phyloP scores from a whole-genome alignment of 129 eudicot species.

The Tagetes patula region DNA sequence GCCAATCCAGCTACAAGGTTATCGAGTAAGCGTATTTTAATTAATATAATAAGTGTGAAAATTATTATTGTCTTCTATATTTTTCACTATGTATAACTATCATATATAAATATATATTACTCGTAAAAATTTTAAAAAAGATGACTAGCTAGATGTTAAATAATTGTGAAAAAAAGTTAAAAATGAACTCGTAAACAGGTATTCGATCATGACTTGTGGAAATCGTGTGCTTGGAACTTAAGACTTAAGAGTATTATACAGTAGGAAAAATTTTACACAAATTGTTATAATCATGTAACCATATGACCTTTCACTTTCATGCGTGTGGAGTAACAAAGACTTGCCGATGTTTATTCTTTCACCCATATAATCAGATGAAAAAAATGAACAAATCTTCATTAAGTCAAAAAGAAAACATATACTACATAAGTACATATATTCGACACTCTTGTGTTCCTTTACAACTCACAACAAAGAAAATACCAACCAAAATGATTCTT shows the following conservation, averaged over 20 bases:
- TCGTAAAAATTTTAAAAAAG: too few species aligned
- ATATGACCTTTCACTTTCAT: neutral
- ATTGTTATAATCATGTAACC: neutral
- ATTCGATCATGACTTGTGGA: too few species aligned
- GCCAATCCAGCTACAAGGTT: too few species aligned
- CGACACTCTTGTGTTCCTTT: conserved; percentile 12
- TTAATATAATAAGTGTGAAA: too few species aligned
- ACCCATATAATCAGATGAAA: neutral
- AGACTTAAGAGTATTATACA: neutral
- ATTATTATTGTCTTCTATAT: too few species aligned
- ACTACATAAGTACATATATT: neutral
- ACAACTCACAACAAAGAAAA: conserved; percentile 22
- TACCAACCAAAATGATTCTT: conserved; percentile 11
- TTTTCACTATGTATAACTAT: too few species aligned
- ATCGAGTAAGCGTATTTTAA: too few species aligned
- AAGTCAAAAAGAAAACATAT: neutral
- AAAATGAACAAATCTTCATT: neutral
- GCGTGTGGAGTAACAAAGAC: neutral
- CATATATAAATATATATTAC: too few species aligned
- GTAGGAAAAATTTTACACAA: neutral
- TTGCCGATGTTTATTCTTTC: neutral
- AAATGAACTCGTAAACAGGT: too few species aligned
- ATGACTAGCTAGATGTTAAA: too few species aligned
- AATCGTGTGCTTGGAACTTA: too few species aligned
- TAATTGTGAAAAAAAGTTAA: too few species aligned